phyloP scores from a whole-genome alignment of 202 grass and related monocot genomes.

The Dendrocalamus latiflorus region DNA sequence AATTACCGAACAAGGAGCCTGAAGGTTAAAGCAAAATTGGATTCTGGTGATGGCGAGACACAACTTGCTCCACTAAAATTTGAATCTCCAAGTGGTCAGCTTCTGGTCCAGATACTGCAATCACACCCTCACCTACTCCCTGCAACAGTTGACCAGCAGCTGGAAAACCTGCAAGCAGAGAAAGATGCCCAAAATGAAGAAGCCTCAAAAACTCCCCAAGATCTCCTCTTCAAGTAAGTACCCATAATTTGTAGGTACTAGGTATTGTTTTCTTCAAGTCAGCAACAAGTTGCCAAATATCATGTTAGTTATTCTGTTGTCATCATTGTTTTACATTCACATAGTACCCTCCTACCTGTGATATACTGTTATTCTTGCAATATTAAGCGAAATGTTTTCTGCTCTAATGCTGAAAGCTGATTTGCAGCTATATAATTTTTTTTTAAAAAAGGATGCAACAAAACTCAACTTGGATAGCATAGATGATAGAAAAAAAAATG shows the following conservation, averaged over 20 bases:
- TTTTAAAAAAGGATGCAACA: background rate
- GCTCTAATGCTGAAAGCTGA: background rate
- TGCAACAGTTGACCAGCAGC: constrained; percentile 86
- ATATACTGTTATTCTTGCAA: background rate
- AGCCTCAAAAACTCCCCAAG: constrained; percentile 47
- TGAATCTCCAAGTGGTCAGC: constrained; percentile 83
- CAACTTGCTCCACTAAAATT: constrained; percentile 71
- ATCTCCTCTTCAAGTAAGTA: constrained; percentile 78
- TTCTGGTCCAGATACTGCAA: constrained; percentile 75
- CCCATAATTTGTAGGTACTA: background rate
- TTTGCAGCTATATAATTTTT: background rate
- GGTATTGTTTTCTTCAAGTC: background rate
- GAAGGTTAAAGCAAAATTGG: constrained; percentile 49
- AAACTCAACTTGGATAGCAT: background rate
- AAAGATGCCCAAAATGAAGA: constrained; percentile 64
- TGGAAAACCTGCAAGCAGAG: constrained; percentile 70
- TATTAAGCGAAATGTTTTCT: background rate
- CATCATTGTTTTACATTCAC: background rate
- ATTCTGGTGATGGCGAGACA: constrained; percentile 49
- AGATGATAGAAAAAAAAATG: background rate
- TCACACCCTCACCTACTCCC: too few species aligned
- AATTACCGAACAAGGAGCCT: constrained; percentile 35
- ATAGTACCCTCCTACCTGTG: background rate
- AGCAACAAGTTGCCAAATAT: background rate
- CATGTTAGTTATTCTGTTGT: background rate